phyloP scores from a whole-genome alignment of 139 green algal species.

The Eudorina sp. region DNA sequence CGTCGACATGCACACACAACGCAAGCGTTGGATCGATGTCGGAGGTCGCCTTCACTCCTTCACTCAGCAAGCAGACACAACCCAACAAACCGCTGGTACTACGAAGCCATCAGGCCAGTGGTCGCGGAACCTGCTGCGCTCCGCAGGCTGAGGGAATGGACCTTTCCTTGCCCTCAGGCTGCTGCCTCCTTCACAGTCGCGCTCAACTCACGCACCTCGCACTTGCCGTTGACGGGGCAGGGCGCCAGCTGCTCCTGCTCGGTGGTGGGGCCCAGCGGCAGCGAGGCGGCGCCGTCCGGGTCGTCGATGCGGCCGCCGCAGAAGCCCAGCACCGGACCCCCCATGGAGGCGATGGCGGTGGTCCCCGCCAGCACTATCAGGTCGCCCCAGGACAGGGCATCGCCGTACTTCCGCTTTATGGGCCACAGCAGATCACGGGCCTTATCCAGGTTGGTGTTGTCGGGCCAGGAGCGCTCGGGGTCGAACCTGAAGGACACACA shows the following conservation, averaged over 20 bases:
- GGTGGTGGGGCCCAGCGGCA: conserved; percentile 54
- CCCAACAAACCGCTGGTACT: no score
- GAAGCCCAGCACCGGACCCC: conserved; percentile 53
- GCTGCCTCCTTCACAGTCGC: no score
- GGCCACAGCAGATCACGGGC: conserved; percentile 56
- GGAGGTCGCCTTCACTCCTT: no score
- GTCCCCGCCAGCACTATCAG: conserved; percentile 58
- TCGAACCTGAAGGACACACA: no score
- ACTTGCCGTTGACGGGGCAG: conserved; percentile 47
- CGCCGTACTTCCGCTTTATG: conserved; percentile 60
- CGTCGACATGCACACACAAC: no score
- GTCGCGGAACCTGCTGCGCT: no score
- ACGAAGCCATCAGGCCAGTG: no score
- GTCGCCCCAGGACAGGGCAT: conserved; percentile 58
- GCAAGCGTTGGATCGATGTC: no score
- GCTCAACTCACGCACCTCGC: conserved; percentile 15
- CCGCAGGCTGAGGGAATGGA: no score
- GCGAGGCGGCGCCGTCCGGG: conserved; percentile 42
- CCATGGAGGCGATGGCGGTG: conserved; percentile 56
- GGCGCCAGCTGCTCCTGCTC: conserved; percentile 50
- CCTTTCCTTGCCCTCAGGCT: no score
- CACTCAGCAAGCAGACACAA: no score
- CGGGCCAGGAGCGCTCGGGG: conserved; percentile 53
- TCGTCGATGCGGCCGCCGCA: conserved; percentile 64
- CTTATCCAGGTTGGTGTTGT: conserved; percentile 67